Conservation (phyloP, 192 early-diverging fungal species). For the Coemansia guatemalensis region DNA sequence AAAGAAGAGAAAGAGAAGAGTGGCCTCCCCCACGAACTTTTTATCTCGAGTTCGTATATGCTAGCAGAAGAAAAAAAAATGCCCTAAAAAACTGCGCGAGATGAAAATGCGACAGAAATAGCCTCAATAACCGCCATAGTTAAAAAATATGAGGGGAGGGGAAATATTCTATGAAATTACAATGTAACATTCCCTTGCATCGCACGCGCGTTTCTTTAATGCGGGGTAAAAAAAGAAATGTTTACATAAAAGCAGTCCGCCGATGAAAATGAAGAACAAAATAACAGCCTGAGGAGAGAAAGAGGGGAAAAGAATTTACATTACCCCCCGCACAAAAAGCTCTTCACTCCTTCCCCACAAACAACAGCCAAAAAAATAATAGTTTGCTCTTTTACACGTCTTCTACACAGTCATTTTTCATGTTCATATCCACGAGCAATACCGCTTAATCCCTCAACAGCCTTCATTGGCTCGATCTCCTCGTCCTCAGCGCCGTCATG, state of each 20-base stretch:
- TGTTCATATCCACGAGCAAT: constrained; percentile 76
- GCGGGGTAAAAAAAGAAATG: neutral
- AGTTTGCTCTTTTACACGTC: neutral
- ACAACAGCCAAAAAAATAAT: constrained; percentile 7
- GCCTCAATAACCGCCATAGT: neutral
- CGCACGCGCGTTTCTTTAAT: neutral
- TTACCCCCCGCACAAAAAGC: neutral
- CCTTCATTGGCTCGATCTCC: constrained; percentile 24
- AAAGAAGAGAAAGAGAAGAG: neutral
- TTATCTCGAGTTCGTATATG: neutral
- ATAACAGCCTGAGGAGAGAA: neutral
- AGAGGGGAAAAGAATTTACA: neutral
- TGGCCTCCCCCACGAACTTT: neutral
- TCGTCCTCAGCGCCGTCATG: constrained; percentile 45
- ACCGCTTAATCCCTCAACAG: constrained; percentile 77
- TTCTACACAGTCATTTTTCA: constrained; percentile 50
- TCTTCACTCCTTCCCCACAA: neutral
- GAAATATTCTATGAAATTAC: neutral
- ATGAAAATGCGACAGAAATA: neutral
- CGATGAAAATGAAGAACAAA: neutral
- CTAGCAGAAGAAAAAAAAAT: neutral
- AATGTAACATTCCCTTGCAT: neutral
- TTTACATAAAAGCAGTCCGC: neutral
- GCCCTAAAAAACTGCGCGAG: neutral
- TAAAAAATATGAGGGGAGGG: neutral